phyloP scores from a whole-genome alignment of 805 yeast species.

The Yarrowia sp. region DNA sequence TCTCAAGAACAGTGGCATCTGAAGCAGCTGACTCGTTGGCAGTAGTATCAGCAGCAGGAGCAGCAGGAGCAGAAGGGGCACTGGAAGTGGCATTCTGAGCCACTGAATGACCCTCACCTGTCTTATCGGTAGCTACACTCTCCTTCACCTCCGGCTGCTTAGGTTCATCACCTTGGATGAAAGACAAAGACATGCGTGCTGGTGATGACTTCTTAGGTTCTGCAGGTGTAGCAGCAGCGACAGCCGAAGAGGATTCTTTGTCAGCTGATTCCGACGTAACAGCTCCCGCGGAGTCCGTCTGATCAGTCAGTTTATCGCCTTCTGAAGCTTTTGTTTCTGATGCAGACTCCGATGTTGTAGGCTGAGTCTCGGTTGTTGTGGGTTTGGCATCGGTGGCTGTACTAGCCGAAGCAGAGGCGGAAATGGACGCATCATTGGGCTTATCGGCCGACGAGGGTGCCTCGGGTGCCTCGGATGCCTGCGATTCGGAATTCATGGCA shows the following conservation, averaged over 20 bases:
- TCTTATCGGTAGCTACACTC: background rate
- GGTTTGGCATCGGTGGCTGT: background rate
- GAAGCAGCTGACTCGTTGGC: background rate
- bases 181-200: conserved; percentile 40
- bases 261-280: no score
- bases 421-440: background rate
- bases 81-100: background rate
- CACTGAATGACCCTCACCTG: background rate
- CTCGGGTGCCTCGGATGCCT: background rate
- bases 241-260: background rate
- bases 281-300: no score
- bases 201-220: conserved; percentile 29
- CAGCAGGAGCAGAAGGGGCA: background rate
- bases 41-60: background rate
- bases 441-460: conserved; percentile 1
- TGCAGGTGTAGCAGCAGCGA: background rate
- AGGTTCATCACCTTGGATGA: conserved; percentile 16
- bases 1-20: background rate
- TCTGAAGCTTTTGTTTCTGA: background rate
- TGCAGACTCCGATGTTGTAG: background rate
- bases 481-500: conserved; percentile 16
- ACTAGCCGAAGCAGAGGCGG: background rate
- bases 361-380: conserved; percentile 4
- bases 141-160: background rate
- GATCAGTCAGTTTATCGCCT: no score